Percentiles rank a stretch among this genome's conserved stretches.
phyloP scores from a whole-genome alignment of 2,329 filamentous ascomycete genomes.

The Rachicladosporium sp. region DNA sequence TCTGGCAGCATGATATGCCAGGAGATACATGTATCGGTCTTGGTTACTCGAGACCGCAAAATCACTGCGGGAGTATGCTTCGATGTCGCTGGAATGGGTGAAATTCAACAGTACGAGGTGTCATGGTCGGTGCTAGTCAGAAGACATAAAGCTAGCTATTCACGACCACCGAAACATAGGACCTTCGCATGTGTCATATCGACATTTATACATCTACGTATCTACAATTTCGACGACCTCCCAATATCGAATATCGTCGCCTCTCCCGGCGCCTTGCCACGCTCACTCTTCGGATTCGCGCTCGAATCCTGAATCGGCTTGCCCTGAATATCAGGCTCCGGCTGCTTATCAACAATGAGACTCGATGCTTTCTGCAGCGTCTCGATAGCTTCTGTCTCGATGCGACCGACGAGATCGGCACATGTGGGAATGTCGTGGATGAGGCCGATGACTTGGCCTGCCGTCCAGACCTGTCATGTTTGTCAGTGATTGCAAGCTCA shows the following conservation, averaged over 20 bases:
- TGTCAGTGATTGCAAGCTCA: background rate
- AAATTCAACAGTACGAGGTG: too few species aligned
- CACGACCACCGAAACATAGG: too few species aligned
- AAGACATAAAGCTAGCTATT: too few species aligned
- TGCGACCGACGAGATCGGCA: slow-evolving; percentile 31
- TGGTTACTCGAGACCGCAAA: too few species aligned
- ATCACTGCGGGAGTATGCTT: too few species aligned
- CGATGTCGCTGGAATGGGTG: too few species aligned
- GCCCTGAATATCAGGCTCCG: slow-evolving; percentile 19
- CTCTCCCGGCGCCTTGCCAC: slow-evolving; percentile 26
- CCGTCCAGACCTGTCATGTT: slow-evolving; percentile 69
- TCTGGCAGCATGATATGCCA: too few species aligned
- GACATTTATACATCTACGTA: background rate
- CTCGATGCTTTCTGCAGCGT: slow-evolving; percentile 27
- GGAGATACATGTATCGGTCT: too few species aligned
- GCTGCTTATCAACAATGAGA: slow-evolving; percentile 27
- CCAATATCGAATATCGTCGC: slow-evolving; percentile 31
- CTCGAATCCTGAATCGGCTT: slow-evolving; percentile 14
- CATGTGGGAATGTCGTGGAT: slow-evolving; percentile 41
- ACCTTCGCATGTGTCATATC: too few species aligned
- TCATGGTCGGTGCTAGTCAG: too few species aligned
- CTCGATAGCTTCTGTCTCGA: slow-evolving; percentile 34
- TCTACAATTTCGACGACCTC: slow-evolving; percentile 28
- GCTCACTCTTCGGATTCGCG: slow-evolving; percentile 13
- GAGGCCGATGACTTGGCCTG: slow-evolving; percentile 73